Conservation (phyloP, 2,329 filamentous ascomycete genomes). For the Fusarium solani-melongenae region DNA sequence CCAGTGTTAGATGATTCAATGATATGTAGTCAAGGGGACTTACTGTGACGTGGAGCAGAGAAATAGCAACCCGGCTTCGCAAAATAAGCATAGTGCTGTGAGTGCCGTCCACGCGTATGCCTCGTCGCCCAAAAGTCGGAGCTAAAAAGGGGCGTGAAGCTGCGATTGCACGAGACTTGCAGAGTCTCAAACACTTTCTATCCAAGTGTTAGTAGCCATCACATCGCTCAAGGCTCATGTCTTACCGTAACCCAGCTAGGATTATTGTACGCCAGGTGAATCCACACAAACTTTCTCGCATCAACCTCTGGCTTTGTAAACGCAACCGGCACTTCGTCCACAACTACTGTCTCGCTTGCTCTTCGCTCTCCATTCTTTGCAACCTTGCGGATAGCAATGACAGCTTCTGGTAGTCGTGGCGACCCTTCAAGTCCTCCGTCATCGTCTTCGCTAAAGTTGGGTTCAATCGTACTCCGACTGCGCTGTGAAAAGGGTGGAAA, state of each 20-base stretch:
- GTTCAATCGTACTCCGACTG: constrained; percentile 46
- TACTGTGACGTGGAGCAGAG: constrained; percentile 52
- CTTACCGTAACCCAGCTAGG: constrained; percentile 67
- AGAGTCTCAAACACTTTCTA: constrained; percentile 59
- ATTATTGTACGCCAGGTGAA: constrained; percentile 68
- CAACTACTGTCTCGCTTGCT: constrained; percentile 43
- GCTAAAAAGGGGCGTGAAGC: constrained; percentile 54
- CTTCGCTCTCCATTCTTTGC: constrained; percentile 34
- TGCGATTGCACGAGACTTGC: constrained; percentile 51
- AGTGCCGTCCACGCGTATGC: constrained; percentile 60
- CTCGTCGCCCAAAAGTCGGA: constrained; percentile 61
- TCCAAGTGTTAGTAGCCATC: constrained; percentile 1
- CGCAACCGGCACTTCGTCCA: constrained; percentile 44
- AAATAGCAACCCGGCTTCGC: constrained; percentile 62
- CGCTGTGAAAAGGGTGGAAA: constrained; percentile 52
- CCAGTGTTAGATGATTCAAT: neutral
- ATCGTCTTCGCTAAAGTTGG: constrained; percentile 38
- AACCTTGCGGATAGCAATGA: constrained; percentile 45
- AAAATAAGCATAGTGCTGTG: constrained; percentile 62
- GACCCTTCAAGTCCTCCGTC: constrained; percentile 43
- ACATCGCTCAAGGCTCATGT: neutral
- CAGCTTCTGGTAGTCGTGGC: constrained; percentile 48
- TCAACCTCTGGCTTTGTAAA: constrained; percentile 49
- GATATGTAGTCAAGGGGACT: neutral
- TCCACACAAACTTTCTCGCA: constrained; percentile 65